phyloP scores from a whole-genome alignment of 192 early-diverging fungal species.

The Backusella mclennaniae region DNA sequence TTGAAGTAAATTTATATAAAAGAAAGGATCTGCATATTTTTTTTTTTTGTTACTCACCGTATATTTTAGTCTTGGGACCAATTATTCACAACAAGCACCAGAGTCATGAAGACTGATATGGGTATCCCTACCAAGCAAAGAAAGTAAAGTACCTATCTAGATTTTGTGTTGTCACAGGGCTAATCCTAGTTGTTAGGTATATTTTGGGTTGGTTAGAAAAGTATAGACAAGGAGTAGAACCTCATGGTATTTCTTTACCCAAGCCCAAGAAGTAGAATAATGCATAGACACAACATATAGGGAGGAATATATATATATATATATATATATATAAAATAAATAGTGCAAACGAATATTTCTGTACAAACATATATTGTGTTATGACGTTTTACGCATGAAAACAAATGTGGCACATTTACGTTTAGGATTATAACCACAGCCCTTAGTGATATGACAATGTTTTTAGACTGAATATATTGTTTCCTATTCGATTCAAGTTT shows the following conservation, averaged over 20 bases:
- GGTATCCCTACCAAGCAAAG: conserved; percentile 8
- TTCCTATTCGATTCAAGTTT: no score
- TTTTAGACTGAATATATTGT: no score
- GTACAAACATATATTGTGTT: no score
- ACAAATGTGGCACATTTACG: no score
- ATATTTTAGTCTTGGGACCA: not conserved
- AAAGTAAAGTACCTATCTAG: not conserved
- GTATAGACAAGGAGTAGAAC: not conserved
- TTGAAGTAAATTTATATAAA: not conserved
- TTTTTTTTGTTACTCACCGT: no score
- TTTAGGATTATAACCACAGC: no score
- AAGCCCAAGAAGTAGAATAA: conserved; percentile 8
- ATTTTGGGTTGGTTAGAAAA: conserved; percentile 9
- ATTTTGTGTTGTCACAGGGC: not conserved
- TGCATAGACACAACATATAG: no score
- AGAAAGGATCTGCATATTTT: no score
- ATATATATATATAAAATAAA: no score
- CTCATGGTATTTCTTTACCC: not conserved
- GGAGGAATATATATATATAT: not conserved
- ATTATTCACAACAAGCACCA: not conserved
- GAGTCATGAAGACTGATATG: conserved; percentile 3
- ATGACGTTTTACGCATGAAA: not conserved
- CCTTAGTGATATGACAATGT: no score
- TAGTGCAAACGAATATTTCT: no score
- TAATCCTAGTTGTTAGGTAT: not conserved